Conservation (phyloP, 2,329 filamentous ascomycete genomes). For the Exophiala mesophila region DNA sequence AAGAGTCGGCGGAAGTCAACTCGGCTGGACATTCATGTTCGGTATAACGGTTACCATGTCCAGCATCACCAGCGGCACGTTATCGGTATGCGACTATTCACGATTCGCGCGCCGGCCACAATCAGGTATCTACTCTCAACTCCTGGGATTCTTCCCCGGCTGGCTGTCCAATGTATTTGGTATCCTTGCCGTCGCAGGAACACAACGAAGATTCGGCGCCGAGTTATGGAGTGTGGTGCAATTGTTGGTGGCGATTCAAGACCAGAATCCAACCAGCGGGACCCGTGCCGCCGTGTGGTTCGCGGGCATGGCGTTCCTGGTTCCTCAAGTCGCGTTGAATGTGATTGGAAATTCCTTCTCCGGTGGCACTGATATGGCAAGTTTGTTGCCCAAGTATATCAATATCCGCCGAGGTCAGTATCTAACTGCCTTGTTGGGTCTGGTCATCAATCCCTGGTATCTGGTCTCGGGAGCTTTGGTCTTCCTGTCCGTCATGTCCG, state of each 20-base stretch:
- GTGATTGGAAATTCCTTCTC: conserved; percentile 40
- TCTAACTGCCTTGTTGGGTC: conserved; percentile 41
- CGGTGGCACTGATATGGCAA: conserved; percentile 51
- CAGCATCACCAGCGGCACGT: conserved; percentile 3
- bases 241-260: conserved; percentile 6
- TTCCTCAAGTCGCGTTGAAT: neutral
- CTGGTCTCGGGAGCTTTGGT: conserved; percentile 42
- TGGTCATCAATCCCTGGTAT: conserved; percentile 48
- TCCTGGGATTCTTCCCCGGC: conserved; percentile 2
- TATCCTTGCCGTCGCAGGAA: conserved; percentile 5
- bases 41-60: conserved; percentile 6
- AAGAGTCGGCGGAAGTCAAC: neutral
- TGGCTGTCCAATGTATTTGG: conserved; percentile 6
- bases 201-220: conserved; percentile 2
- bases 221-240: conserved; percentile 5
- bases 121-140: conserved; percentile 1
- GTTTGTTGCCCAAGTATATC: conserved; percentile 48
- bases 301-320: neutral
- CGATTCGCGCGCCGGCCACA: conserved; percentile 1
- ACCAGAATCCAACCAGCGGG: conserved; percentile 32
- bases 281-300: conserved; percentile 28
- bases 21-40: conserved; percentile 6
- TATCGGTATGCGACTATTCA: conserved; percentile 4
- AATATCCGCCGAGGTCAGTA: conserved; percentile 53
- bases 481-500: conserved; percentile 45